Evolutionary conservation across 2,329 filamentous ascomycete species (phyloP).

Genomic region (Phialemonium atrogriseum): DNA sequence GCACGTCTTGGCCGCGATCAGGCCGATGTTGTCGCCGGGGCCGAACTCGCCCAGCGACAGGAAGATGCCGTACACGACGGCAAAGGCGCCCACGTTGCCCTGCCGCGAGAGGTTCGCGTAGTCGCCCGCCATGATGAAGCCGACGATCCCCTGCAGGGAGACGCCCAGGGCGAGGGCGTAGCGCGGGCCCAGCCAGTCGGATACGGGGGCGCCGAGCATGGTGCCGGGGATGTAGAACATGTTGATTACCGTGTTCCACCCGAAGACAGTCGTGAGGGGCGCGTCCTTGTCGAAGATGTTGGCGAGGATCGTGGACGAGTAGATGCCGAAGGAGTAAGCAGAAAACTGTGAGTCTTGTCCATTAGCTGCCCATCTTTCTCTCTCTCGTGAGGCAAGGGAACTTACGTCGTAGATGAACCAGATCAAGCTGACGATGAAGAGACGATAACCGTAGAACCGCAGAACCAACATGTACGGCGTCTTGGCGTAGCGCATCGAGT

Average conservation of each 20-base stretch:
- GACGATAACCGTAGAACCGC: conserved; percentile 64
- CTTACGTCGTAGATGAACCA: conserved; percentile 77
- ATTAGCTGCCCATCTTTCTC: too few species aligned
- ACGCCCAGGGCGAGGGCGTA: conserved; percentile 67
- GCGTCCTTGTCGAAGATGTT: conserved; percentile 51
- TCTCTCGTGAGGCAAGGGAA: conserved; percentile 6
- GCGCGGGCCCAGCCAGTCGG: conserved; percentile 72
- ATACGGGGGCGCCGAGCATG: conserved; percentile 65
- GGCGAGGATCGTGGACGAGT: conserved; percentile 65
- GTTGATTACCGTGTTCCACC: conserved; percentile 85
- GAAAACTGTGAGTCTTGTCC: conserved; percentile 50
- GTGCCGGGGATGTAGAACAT: conserved; percentile 84
- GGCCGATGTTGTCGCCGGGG: conserved; percentile 84
- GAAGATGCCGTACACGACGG: conserved; percentile 74
- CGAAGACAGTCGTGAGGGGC: conserved; percentile 69
- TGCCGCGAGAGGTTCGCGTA: conserved; percentile 63
- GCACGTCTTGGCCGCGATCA: conserved; percentile 78
- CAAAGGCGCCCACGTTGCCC: conserved; percentile 63
- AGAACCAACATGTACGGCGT: conserved; percentile 48
- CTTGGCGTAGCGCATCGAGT: conserved; percentile 56
- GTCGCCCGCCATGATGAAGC: conserved; percentile 81
- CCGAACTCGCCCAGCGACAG: conserved; percentile 71
- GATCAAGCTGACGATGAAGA: conserved; percentile 62
- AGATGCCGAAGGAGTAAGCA: conserved; percentile 78
- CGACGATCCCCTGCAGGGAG: conserved; percentile 63